Base-by-base conservation (phyloP, 257 asterid genomes). In the Nyctanthes arbortristis region DNA sequence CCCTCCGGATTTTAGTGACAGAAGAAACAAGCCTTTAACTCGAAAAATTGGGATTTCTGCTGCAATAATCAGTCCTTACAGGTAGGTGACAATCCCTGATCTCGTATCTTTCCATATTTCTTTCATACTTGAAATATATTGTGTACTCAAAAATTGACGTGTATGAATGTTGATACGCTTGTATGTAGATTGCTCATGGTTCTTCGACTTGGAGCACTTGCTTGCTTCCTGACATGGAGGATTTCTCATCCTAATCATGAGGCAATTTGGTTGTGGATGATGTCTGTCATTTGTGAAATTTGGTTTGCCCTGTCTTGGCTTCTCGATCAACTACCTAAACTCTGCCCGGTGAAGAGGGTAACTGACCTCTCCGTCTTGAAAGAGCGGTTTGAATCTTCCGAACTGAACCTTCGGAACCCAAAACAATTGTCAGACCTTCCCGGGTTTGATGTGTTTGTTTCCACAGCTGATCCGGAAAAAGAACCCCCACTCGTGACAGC, bases 251-350 rank as follows among this genome's bases (percentile, higher is more conserved):
- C 97, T 10, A 93, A 90, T 69, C 97, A 71, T 14, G 96, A 93
- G 14, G 96, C 97, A 12, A 72, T 88, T 81, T 91, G 98, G 96
- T 45, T 93, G 25, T 93, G 98, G 98, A 11, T 89, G 37, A 89
- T 93, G 96, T 91, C 97, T 5, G 92, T 93, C 1, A 66, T 89
- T 10, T 91, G 98, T 69, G 98, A 93, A 68, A 78, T 91, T 24
- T 93, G 98, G 98, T 93, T 93, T 57, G 98, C 97, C 0, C 63
- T 88, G 31, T 93, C 97, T 2, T 93, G 98, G 98, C 54, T 93
- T 66, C 97, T 93, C 30, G 98, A 93, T 74, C 97, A 88, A 75
- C 79, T 90, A 0, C 98, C 98, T 3, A 93, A 93, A 79, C 85
- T 90, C 37, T 93, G 97, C 57, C 97, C 97, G 0, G 98, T 93